Conservation (phyloP, 768 basidiomycete genomes). For the Suillus subalutaceus region DNA sequence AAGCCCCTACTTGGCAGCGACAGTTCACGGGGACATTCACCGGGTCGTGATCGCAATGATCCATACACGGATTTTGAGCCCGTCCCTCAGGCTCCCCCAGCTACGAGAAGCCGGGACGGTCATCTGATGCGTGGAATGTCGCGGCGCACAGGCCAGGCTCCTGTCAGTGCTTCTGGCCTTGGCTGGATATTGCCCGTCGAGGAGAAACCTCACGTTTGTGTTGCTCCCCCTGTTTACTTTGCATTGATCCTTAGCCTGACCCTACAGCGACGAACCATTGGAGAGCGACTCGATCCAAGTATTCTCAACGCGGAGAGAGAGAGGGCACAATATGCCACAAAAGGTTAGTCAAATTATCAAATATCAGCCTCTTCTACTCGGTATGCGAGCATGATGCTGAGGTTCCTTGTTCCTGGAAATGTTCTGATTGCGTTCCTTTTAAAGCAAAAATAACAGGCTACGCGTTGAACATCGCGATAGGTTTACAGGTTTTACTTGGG, state of each 20-base stretch:
- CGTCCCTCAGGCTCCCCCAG: constrained; percentile 3
- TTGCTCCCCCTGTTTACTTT: not conserved
- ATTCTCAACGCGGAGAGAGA: constrained; percentile 48
- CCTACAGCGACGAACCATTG: constrained; percentile 40
- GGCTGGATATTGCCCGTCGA: constrained; percentile 33
- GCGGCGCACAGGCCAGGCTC: constrained; percentile 10
- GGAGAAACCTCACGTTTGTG: constrained; percentile 22
- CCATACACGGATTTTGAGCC: constrained; percentile 17
- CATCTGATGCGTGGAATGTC: constrained; percentile 17
- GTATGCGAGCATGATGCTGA: not conserved
- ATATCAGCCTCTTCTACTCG: constrained; percentile 7
- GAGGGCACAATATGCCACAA: constrained; percentile 46
- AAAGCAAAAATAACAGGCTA: constrained; percentile 36
- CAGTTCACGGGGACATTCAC: constrained; percentile 12
- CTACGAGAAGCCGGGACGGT: constrained; percentile 21
- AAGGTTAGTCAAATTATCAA: constrained; percentile 35
- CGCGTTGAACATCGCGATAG: constrained; percentile 54
- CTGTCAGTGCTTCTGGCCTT: constrained; percentile 12
- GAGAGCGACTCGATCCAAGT: constrained; percentile 60
- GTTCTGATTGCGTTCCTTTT: constrained; percentile 10
- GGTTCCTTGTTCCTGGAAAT: not conserved
- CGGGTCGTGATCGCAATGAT: constrained; percentile 8
- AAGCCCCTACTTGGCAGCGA: constrained; percentile 13
- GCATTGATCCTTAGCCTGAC: not conserved
- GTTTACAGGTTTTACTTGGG: constrained; percentile 64